Percentiles rank a stretch among this genome's conserved stretches.
These are phyloP conservation scores for Ganoderma multipileum DNA, from an alignment of 1,284 basidiomycete species.

Conservation along the genomic window DNA sequence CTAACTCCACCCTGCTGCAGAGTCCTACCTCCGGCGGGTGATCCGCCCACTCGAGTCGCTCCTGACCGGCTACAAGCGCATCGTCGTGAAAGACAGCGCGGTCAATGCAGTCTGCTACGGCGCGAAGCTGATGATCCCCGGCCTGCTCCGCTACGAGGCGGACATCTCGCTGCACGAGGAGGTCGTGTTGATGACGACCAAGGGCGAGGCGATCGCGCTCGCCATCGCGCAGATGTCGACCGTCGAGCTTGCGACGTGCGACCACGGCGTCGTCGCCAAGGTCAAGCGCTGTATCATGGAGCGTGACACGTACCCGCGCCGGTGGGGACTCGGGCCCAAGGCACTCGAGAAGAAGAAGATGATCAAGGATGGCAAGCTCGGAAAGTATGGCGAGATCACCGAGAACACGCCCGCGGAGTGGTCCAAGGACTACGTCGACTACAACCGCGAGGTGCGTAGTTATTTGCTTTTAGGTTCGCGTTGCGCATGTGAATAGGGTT, in stretches of 20 bases:
- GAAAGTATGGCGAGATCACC: slow-evolving; percentile 94
- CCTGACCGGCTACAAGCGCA: slow-evolving; percentile 96
- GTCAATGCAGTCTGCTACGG: slow-evolving; percentile 99
- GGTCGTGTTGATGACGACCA: slow-evolving; percentile 99
- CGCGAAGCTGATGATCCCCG: slow-evolving; percentile 99
- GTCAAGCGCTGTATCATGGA: slow-evolving; percentile 99
- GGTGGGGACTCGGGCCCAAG: slow-evolving; percentile 98
- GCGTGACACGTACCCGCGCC: slow-evolving; percentile 96
- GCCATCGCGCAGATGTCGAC: slow-evolving; percentile 99
- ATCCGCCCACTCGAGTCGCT: slow-evolving; percentile 96
- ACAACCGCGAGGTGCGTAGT: slow-evolving; percentile 63
- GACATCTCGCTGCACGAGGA: slow-evolving; percentile 98
- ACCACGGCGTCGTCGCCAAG: slow-evolving; percentile 99
- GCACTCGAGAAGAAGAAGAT: slow-evolving; percentile 98
- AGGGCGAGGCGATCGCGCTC: slow-evolving; percentile 98
- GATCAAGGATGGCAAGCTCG: slow-evolving; percentile 95
- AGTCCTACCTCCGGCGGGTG: slow-evolving; percentile 95
- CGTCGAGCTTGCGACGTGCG: slow-evolving; percentile 96
- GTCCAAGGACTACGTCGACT: slow-evolving; percentile 95
- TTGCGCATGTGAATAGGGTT: neutral
- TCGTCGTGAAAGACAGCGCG: slow-evolving; percentile 99
- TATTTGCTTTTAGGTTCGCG: neutral
- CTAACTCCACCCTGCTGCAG: slow-evolving; percentile 47
- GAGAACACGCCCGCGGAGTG: slow-evolving; percentile 93
- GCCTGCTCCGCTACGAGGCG: slow-evolving; percentile 95